phyloP scores from a whole-genome alignment of 2,329 filamentous ascomycete genomes.

The Sporothrix brunneoviolacea region DNA sequence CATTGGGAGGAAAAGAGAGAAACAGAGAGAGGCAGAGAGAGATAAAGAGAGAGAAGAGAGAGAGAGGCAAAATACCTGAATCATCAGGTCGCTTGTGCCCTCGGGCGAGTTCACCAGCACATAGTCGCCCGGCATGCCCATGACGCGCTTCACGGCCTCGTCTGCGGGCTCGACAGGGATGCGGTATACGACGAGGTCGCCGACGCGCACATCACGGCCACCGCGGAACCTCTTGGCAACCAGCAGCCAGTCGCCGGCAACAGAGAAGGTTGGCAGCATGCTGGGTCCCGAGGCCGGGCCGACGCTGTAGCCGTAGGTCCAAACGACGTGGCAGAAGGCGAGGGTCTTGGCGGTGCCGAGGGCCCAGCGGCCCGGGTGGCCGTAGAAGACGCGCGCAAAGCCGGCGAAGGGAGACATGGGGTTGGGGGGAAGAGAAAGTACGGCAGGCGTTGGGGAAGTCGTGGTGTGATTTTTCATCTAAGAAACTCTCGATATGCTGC shows the following conservation, averaged over 20 bases:
- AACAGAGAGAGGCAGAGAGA: background rate
- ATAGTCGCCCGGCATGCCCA: conserved; percentile 71
- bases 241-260: conserved; percentile 61
- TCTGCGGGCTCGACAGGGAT: conserved; percentile 60
- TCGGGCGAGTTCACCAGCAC: conserved; percentile 60
- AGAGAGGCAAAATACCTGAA: conserved; percentile 47
- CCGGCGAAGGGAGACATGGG: conserved; percentile 20
- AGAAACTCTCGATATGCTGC: too few relatives aligned
- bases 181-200: conserved; percentile 74
- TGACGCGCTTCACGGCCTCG: conserved; percentile 70
- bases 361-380: conserved; percentile 36
- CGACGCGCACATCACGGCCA: conserved; percentile 62
- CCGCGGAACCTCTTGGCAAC: conserved; percentile 61
- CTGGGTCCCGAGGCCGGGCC: conserved; percentile 63
- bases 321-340: conserved; percentile 43
- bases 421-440: background rate
- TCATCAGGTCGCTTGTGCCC: conserved; percentile 44
- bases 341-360: conserved; percentile 41
- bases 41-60: background rate
- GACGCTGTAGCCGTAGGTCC: conserved; percentile 56
- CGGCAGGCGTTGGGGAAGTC: background rate
- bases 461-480: background rate
- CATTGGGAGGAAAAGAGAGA: background rate
- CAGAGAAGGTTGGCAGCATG: conserved; percentile 80
- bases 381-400: conserved; percentile 25